Evolutionary conservation across 192 early-diverging fungal species (phyloP).

Genomic region (Coemansia sp.): DNA sequence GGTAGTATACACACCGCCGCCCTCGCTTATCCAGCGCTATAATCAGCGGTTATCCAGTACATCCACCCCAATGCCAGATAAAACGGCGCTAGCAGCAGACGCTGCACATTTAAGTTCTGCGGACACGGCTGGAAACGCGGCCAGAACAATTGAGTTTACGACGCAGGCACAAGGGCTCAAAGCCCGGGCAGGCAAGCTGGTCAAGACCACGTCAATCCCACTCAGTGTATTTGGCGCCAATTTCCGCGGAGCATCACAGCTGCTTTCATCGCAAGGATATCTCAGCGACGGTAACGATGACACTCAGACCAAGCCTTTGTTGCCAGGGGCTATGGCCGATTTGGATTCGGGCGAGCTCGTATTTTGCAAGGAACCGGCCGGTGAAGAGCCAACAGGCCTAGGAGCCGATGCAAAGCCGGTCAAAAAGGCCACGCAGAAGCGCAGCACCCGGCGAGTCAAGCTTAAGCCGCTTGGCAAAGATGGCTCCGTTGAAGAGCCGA

Average conservation of each 20-base stretch:
- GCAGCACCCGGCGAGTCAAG: conserved; percentile 48
- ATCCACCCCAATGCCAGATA: background rate
- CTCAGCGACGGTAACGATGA: conserved; percentile 10
- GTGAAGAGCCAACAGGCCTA: background rate
- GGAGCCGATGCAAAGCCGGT: background rate
- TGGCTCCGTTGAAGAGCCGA: background rate
- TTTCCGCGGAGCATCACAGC: conserved; percentile 1
- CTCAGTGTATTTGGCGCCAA: conserved; percentile 26
- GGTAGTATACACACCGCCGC: conserved; percentile 24
- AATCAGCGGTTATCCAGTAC: background rate
- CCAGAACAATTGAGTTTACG: conserved; percentile 8
- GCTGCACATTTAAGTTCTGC: background rate
- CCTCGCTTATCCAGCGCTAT: conserved; percentile 30
- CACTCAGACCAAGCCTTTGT: background rate
- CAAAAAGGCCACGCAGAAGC: conserved; percentile 51
- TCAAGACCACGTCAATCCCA: conserved; percentile 43
- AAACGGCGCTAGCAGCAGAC: background rate
- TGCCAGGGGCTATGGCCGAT: background rate
- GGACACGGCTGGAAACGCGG: background rate
- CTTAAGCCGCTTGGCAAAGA: conserved; percentile 32
- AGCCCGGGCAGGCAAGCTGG: conserved; percentile 20
- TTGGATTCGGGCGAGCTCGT: conserved; percentile 24
- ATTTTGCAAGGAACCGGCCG: conserved; percentile 13
- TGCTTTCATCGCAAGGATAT: conserved; percentile 7
- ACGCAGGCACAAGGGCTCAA: conserved; percentile 10